phyloP scores from a whole-genome alignment of 2,329 filamentous ascomycete species.

The Hyphodiscus sp. region DNA sequence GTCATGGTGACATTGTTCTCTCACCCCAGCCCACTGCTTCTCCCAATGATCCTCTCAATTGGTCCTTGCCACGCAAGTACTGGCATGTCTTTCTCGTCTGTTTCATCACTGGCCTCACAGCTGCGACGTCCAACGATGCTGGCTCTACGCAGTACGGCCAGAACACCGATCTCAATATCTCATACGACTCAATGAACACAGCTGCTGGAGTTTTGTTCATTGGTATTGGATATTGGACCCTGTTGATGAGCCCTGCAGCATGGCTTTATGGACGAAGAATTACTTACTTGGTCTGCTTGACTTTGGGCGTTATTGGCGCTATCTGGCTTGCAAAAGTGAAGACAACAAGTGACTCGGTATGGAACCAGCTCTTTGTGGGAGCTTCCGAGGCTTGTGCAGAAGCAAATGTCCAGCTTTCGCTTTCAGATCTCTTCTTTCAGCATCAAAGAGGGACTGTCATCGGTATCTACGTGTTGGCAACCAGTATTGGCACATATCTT shows the following conservation, averaged over 20 bases:
- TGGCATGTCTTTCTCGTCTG: constrained; percentile 46
- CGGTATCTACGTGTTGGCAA: constrained; percentile 49
- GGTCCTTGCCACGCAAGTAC: constrained; percentile 40
- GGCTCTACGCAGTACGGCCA: constrained; percentile 45
- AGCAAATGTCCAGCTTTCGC: constrained; percentile 49
- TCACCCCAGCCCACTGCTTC: constrained; percentile 47
- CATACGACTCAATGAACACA: constrained; percentile 46
- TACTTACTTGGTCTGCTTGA: constrained; percentile 46
- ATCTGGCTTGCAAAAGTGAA: constrained; percentile 46
- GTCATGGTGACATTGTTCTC: constrained; percentile 40
- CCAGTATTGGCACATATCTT: constrained; percentile 49
- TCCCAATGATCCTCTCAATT: constrained; percentile 47
- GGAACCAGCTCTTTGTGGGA: constrained; percentile 51
- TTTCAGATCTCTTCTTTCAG: constrained; percentile 52
- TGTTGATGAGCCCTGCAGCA: constrained; percentile 46
- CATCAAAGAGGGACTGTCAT: constrained; percentile 48
- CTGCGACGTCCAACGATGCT: constrained; percentile 49
- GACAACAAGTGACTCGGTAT: constrained; percentile 41
- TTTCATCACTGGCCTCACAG: constrained; percentile 48
- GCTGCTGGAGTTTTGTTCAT: constrained; percentile 51
- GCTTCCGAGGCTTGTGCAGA: constrained; percentile 51
- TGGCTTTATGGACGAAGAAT: constrained; percentile 49
- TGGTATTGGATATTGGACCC: constrained; percentile 48
- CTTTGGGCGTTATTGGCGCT: constrained; percentile 42
- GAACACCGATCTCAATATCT: constrained; percentile 43